Evolutionary conservation across 441 rosid genomes (phyloP).

Genomic region (Gossypium trilobum): DNA sequence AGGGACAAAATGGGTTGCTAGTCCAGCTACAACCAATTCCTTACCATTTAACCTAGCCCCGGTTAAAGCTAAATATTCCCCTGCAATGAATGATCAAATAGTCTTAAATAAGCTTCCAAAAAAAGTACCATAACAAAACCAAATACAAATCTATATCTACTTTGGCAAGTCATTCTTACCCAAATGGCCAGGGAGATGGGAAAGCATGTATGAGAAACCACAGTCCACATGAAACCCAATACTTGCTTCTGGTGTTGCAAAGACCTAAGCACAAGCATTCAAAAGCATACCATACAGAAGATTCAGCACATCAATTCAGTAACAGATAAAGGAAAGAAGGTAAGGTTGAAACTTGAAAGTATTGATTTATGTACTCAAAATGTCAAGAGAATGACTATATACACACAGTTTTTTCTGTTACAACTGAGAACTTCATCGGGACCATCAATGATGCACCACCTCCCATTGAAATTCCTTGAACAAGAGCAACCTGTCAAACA

Average conservation of each 20-base stretch:
- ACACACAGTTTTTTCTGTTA: constrained; percentile 82
- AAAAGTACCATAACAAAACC: not conserved
- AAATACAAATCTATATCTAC: constrained; percentile 5
- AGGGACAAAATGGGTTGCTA: constrained; percentile 87
- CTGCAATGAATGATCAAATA: constrained; percentile 29
- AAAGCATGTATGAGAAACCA: constrained; percentile 71
- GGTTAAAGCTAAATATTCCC: constrained; percentile 77
- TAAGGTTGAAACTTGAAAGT: not conserved
- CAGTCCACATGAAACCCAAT: constrained; percentile 92
- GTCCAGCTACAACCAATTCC: constrained; percentile 65
- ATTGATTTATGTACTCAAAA: constrained; percentile 3
- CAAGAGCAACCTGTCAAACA: constrained; percentile 59
- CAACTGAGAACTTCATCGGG: constrained; percentile 83
- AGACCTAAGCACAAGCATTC: constrained; percentile 40
- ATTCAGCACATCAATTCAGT: not conserved
- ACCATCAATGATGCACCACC: constrained; percentile 90
- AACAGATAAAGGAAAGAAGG: not conserved
- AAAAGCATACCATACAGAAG: not conserved
- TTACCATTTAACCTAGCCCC: constrained; percentile 73
- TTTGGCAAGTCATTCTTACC: constrained; percentile 41
- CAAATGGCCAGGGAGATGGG: constrained; percentile 70
- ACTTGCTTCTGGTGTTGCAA: constrained; percentile 87
- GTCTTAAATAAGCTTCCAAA: not conserved
- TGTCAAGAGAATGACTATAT: not conserved
- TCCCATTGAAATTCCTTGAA: constrained; percentile 81